phyloP scores from a whole-genome alignment of 179 eudicot species.

The Vitellaria paradoxa region DNA sequence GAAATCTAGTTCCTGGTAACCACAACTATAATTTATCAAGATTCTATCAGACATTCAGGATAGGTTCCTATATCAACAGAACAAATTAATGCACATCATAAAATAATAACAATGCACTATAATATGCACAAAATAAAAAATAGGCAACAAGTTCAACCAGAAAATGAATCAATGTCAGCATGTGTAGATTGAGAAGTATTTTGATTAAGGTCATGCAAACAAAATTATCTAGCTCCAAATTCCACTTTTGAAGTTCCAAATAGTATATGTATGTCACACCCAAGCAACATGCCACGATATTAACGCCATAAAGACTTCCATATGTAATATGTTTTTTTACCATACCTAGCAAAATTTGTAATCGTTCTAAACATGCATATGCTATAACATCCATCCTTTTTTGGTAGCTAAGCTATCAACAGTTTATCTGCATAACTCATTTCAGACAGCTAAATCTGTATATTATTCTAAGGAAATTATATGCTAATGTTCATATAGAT shows the following conservation, averaged over 20 bases:
- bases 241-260: neutral
- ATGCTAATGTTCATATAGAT: neutral
- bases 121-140: too few species aligned
- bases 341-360: neutral
- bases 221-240: neutral
- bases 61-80: neutral
- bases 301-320: neutral
- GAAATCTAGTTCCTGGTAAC: slow-evolving; percentile 89
- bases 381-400: neutral
- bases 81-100: neutral
- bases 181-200: neutral
- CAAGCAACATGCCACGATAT: neutral
- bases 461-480: neutral
- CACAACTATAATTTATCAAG: slow-evolving; percentile 22
- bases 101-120: neutral
- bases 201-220: neutral
- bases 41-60: neutral
- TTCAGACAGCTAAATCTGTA: neutral
- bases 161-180: neutral
- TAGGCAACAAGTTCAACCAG: slow-evolving; percentile 6
- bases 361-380: neutral
- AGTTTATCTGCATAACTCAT: neutral
- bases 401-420: neutral
- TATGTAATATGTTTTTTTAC: neutral
- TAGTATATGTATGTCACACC: neutral